These are phyloP conservation scores for Rosa persica DNA, from an alignment of 306 rosid genomes.

Conservation along the genomic window DNA sequence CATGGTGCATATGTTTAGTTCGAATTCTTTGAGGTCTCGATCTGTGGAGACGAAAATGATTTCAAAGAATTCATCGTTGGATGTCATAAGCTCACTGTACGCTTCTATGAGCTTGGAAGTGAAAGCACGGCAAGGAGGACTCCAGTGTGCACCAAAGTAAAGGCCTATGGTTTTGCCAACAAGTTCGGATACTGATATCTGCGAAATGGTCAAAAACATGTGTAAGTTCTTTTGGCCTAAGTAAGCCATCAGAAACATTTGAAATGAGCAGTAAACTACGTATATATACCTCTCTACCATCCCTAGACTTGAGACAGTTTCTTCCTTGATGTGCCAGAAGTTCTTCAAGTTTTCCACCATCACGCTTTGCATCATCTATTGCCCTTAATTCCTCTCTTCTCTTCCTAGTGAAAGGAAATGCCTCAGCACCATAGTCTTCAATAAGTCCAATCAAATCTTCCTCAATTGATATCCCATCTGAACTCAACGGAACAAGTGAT, in stretches of 20 bases:
- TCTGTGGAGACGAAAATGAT: conserved; percentile 75
- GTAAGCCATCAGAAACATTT: background rate
- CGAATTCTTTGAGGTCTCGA: conserved; percentile 66
- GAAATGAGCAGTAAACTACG: background rate
- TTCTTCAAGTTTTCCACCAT: conserved; percentile 59
- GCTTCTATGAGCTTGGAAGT: conserved; percentile 59
- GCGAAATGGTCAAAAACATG: conserved; percentile 6
- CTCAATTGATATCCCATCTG: conserved; percentile 45
- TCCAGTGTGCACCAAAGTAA: conserved; percentile 80
- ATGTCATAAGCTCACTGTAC: conserved; percentile 51
- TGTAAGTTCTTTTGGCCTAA: background rate
- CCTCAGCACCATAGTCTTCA: conserved; percentile 84
- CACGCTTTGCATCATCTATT: conserved; percentile 57
- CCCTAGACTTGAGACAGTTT: conserved; percentile 51
- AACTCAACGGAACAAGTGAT: conserved; percentile 55
- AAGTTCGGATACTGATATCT: conserved; percentile 58
- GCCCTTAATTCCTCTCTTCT: conserved; percentile 65
- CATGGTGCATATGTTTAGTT: conserved; percentile 49
- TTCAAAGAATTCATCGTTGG: conserved; percentile 46
- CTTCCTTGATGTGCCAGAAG: conserved; percentile 60
- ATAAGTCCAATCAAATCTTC: conserved; percentile 66
- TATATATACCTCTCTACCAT: conserved; percentile 60
- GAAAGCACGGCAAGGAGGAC: conserved; percentile 82
- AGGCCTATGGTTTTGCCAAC: conserved; percentile 79
- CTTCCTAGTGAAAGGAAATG: conserved; percentile 83